A percentile compares a stretch with the other conserved stretches of the same genome.
Evolutionary conservation across 148 eudicot species (phyloP).

Genomic region (Dianthus caryophyllus): DNA sequence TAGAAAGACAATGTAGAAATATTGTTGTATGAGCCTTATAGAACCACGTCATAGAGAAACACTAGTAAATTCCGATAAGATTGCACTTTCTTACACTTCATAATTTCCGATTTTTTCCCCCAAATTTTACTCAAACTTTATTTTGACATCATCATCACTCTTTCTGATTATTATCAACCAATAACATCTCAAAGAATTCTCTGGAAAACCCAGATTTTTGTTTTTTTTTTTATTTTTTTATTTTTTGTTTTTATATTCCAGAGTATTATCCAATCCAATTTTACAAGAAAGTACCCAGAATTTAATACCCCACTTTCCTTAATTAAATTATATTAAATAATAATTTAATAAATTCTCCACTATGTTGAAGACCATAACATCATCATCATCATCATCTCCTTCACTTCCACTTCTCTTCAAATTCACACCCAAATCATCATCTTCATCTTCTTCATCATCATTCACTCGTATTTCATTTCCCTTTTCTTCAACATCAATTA

Average conservation of each 20-base stretch:
- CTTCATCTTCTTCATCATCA: constrained; percentile 1
- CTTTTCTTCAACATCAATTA: neutral
- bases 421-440: constrained; percentile 16
- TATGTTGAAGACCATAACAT: constrained; percentile 29
- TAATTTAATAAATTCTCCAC: neutral
- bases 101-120: neutral
- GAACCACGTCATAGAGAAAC: constrained; percentile 15
- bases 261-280: neutral
- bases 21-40: constrained; percentile 3
- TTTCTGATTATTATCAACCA: too few species aligned
- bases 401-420: constrained; percentile 29
- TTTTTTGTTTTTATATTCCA: too few species aligned
- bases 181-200: too few species aligned
- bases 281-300: constrained; percentile 7
- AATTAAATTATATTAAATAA: neutral
- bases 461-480: too few species aligned
- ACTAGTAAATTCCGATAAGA: constrained; percentile 10
- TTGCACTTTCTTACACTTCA: neutral
- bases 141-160: too few species aligned
- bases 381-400: constrained; percentile 21
- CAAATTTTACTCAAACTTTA: neutral
- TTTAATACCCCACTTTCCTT: neutral
- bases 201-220: too few species aligned
- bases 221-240: too few species aligned
- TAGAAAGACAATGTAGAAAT: too few species aligned